These are phyloP conservation scores for Millerago galiae DNA, from an alignment of 805 yeast genomes.

Conservation along the genomic window DNA sequence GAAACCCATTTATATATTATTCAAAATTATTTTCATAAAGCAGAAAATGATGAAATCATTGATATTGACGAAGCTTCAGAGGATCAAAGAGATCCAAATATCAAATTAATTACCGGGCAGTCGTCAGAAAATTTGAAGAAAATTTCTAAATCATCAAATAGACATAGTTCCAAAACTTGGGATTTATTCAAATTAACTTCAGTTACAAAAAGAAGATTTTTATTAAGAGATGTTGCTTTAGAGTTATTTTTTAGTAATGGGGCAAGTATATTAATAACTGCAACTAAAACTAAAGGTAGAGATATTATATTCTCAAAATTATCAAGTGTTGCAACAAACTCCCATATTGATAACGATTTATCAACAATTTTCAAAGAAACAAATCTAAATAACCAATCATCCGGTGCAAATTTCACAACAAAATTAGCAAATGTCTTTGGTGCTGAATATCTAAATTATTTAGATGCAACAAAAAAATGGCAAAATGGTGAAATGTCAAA, in stretches of 20 bases:
- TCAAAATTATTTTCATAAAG: conserved; percentile 58
- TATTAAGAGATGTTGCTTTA: conserved; percentile 73
- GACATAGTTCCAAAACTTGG: conserved; percentile 55
- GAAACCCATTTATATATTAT: conserved; percentile 57
- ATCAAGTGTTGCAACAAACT: conserved; percentile 41
- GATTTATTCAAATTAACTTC: conserved; percentile 50
- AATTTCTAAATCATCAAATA: conserved; percentile 10
- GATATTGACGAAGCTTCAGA: conserved; percentile 62
- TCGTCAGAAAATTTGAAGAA: conserved; percentile 15
- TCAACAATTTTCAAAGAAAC: conserved; percentile 47
- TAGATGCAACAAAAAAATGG: conserved; percentile 66
- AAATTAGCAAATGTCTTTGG: conserved; percentile 42
- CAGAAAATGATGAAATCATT: conserved; percentile 46
- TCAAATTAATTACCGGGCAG: conserved; percentile 54
- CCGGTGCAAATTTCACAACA: conserved; percentile 30
- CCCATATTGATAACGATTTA: conserved; percentile 48
- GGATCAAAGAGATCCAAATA: conserved; percentile 58
- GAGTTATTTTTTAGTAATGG: conserved; percentile 75
- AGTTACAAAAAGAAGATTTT: conserved; percentile 67
- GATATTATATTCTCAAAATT: conserved; percentile 50
- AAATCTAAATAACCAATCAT: conserved; percentile 24
- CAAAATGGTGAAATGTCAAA: conserved; percentile 71
- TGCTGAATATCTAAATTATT: conserved; percentile 27
- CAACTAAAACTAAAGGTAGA: conserved; percentile 44
- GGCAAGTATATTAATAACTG: conserved; percentile 61